Evolutionary conservation across 495 filamentous ascomycete genomes (phyloP), one percentile per base, ranked within the genome.

Genomic region (Annulohypoxylon nitens): DNA sequence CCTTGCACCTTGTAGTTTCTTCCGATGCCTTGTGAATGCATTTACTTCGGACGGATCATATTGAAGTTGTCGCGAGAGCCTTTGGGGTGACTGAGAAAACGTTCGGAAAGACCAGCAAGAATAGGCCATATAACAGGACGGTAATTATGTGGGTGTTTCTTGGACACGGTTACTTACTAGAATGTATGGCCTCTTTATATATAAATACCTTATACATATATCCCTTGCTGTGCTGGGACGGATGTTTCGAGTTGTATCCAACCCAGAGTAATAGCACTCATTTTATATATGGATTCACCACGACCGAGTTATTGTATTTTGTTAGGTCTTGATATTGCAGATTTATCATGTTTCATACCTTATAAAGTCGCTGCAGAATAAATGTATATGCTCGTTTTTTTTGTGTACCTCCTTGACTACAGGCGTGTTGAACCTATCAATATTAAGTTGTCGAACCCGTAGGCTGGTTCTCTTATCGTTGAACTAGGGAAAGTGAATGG

Each of bases 121-220:
- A 54, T 25, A 34, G 45, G 51, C 55, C 57, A 69, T 33, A 69
- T 75, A 37, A 70, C 36, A 20, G 39, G n/a, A 34, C 11, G 59
- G 62, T 60, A 72, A 30, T 30, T 30, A 30, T 68, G 50, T 53
- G 37, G 51, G 68, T 47, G 20, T 23, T 64, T 54, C 34, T 64
- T 64, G 59, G 63, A 75, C 58, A 68, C 64, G 39, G 53, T 63
- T 53, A 54, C 45, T 57, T 45, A 43, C 37, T 68, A 75, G 72
- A 70, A 71, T 75, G 67, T 57, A 68, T 61, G 51, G 67, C 51
- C 59, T 65, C 63, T 75, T 55, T 59, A 69, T 69, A 70, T 64
- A 70, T 39, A 59, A 47, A 64, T 39, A 61, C 18, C 18, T 26
- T 50, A 64, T 63, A 73, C 50, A 33, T 54, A 54, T 54, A 33